Evolutionary conservation across 2,329 filamentous ascomycete genomes (phyloP), one percentile per base, ranked within the genome.

Genomic region (Paracoccidioides brasiliensis): DNA sequence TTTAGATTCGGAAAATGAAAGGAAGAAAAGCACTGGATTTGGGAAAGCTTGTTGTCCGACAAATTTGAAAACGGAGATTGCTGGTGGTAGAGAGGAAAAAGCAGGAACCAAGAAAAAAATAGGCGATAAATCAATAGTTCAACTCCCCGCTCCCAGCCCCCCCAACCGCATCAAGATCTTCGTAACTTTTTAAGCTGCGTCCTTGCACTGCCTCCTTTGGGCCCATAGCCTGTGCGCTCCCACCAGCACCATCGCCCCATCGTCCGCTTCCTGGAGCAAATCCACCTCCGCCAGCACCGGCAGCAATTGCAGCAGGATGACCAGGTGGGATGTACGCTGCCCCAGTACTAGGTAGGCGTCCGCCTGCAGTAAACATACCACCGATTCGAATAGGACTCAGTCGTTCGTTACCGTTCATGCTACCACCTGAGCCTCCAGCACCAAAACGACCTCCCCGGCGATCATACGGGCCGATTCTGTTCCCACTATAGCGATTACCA

Each of bases 161-260:
- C 41, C 83, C 83, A 56, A 86, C 85, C 48, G 94, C 91, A 73
- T 98, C 93, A 30, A 98, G 76, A 68, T 98, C 93, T 70, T 98
- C 94, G 68, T 98, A 98, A 70, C 89, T 96, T 79, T 95, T 95
- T 61, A 98, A 74, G 58, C 88, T 95, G 56, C 93, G 82, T 4
- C 93, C 93, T 62, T 94, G 88, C 0, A 95, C 90, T 9, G 93
- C 91, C 71, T 97, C 90, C 22, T 88, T 81, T 22, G 93, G 91
- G 0, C 90, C 90, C 58, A 90, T 85, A 2, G 86, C 83, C 38
- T 75, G 75, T 54, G 85, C 83, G 30, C 81, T 85, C 42, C 86
- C 85, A 51, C 88, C 86, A 2, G 77, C 77, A 32, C 85, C 85
- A 60, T 89, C 86, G 44, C 85, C 85, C 80, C 85, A 87, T 61